Base-by-base conservation (phyloP, 495 filamentous ascomycete species). In the Neurospora tetrasperma region DNA sequence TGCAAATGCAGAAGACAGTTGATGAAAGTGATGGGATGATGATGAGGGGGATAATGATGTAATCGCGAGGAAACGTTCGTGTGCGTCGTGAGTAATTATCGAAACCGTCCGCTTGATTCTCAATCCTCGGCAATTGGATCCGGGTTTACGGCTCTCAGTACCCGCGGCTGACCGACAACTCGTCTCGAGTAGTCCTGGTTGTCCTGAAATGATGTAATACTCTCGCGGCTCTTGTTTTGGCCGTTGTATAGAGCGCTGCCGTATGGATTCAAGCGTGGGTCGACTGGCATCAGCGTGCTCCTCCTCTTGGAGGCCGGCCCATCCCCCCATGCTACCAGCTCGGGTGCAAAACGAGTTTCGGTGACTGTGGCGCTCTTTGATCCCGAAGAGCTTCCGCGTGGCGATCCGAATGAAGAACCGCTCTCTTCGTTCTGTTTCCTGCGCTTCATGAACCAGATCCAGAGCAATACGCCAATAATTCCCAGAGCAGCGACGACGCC, bases 251-350 rank as follows among this genome's bases (percentile, higher is more conserved):
- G 80, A 16, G 82, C 84, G 44, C 78, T 77, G 23, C 82, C 79
- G 68, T 84, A 87, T 0, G 86, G 86, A 71, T 88, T 85, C 75
- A 88, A 81, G 66, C 87, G 82, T n/a, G 86, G 86, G 76, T 89
- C 86, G 62, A 87, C 80, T 1, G 85, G 83, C 83, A 87, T 85
- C 31, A 86, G 77, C 35, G 83, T 80, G 78, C 86, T 89, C 46
- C 81, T 78, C 70, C 87, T 77, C 70, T 81, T 82, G 41, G 42
- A 80, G 0, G 31, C 70, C 27, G 68, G 66, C 11, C 20, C 48
- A 14, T 27, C 74, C 27, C 27, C 62, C 20, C 72, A 42, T 5
- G 18, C 69, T 39, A 44, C 38, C 9, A 44, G 11, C 5, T 69
- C 74, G 40, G 18, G 42, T 5, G 20, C 71, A n/a, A 42, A 74